Evolutionary conservation across 768 basidiomycete species (phyloP).

Genomic region (Agrocybe chaxingu): DNA sequence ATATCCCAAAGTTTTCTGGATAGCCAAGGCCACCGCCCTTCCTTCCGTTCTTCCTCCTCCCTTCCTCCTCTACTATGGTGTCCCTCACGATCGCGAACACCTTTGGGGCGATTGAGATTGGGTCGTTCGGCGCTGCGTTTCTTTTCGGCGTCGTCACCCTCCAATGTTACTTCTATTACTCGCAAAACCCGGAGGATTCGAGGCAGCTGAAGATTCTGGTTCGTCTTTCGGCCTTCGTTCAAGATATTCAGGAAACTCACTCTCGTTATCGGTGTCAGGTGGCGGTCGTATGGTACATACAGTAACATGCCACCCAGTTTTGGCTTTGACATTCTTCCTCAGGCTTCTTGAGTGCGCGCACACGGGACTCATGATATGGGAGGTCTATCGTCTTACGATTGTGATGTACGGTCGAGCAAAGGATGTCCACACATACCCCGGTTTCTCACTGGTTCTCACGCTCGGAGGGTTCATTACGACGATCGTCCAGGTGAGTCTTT

Average conservation of each 20-base stretch:
- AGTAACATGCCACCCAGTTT: too few species aligned
- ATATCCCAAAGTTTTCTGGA: too few species aligned
- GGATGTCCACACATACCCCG: background rate
- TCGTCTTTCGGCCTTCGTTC: conserved; percentile 4
- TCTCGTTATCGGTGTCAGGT: background rate
- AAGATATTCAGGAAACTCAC: conserved; percentile 10
- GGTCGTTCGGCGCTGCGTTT: conserved; percentile 17
- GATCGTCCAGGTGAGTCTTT: conserved; percentile 6
- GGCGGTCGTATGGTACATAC: background rate
- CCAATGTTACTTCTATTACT: conserved; percentile 19
- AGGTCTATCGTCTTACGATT: conserved; percentile 5
- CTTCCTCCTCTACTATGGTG: too few species aligned
- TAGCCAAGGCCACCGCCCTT: too few species aligned
- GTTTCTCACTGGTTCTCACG: conserved; percentile 2
- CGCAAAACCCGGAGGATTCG: conserved; percentile 7
- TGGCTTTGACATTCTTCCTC: background rate
- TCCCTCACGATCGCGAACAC: conserved; percentile 9
- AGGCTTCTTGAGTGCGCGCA: conserved; percentile 9
- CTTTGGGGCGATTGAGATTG: conserved; percentile 20
- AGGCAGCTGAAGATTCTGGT: conserved; percentile 9
- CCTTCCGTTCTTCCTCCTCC: too few species aligned
- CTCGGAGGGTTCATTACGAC: conserved; percentile 9
- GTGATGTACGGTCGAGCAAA: background rate
- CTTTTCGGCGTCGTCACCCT: conserved; percentile 25
- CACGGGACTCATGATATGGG: conserved; percentile 3